A percentile compares a stretch with the other conserved stretches of the same genome.
Evolutionary conservation across 2,329 filamentous ascomycete genomes (phyloP).

Genomic region (Davidsoniella eucalypti): DNA sequence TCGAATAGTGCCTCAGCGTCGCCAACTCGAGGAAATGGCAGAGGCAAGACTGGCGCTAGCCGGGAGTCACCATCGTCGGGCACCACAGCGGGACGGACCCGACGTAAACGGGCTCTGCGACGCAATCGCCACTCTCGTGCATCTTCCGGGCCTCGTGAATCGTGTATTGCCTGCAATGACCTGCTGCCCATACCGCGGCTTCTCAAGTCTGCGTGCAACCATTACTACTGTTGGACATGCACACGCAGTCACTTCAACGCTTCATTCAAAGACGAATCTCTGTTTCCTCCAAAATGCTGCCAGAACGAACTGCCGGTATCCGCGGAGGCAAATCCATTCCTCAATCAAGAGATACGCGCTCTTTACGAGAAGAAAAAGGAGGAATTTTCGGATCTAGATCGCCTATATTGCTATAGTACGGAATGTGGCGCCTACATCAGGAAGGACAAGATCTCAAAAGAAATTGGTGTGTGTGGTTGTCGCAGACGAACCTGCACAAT

Average conservation of each 20-base stretch:
- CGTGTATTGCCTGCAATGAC: background rate
- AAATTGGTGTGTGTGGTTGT: constrained; percentile 22
- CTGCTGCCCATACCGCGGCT: background rate
- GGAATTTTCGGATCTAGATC: constrained; percentile 18
- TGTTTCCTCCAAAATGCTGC: constrained; percentile 42
- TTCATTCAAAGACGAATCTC: constrained; percentile 29
- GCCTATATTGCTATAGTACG: constrained; percentile 32
- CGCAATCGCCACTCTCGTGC: too few species aligned
- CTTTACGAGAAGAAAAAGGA: too few species aligned
- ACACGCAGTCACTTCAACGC: constrained; percentile 27
- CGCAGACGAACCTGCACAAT: constrained; percentile 27
- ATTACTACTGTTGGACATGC: constrained; percentile 36
- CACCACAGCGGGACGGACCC: background rate
- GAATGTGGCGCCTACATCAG: constrained; percentile 19
- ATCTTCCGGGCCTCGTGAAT: background rate
- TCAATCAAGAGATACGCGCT: constrained; percentile 16
- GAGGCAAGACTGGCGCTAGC: too few species aligned
- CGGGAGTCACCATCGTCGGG: too few species aligned
- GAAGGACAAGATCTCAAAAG: background rate
- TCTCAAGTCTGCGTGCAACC: constrained; percentile 20
- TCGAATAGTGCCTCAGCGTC: too few species aligned
- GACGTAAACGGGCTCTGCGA: background rate
- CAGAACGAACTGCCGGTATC: constrained; percentile 23
- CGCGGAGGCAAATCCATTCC: constrained; percentile 18
- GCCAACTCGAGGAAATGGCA: too few species aligned